These are phyloP conservation scores for Favolaschia claudopus DNA, from an alignment of 768 basidiomycete species.

Conservation along the genomic window DNA sequence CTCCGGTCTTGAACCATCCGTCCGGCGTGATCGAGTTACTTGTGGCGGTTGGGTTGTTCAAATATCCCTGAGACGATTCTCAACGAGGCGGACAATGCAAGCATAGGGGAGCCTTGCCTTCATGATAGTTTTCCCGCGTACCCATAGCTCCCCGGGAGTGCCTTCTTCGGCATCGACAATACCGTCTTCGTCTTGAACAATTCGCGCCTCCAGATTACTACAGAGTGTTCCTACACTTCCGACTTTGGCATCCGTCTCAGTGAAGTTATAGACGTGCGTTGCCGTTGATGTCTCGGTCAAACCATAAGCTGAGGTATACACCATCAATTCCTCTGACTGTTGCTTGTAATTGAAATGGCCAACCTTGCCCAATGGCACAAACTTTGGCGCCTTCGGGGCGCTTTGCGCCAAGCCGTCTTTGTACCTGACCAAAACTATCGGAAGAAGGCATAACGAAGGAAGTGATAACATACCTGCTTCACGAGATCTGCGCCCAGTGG, in stretches of 20 bases:
- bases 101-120: slow-evolving; percentile 44
- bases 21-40: slow-evolving; percentile 59
- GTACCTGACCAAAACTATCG: slow-evolving; percentile 31
- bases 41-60: slow-evolving; percentile 66
- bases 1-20: slow-evolving; percentile 79
- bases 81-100: background rate
- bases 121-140: slow-evolving; percentile 72
- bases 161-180: slow-evolving; percentile 47
- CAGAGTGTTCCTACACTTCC: slow-evolving; percentile 65
- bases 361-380: slow-evolving; percentile 32
- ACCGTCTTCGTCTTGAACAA: slow-evolving; percentile 59
- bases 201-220: slow-evolving; percentile 65
- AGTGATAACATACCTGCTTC: background rate
- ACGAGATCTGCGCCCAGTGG: background rate
- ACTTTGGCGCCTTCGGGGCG: slow-evolving; percentile 1
- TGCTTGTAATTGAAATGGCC: background rate
- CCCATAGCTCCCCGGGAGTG: slow-evolving; percentile 71
- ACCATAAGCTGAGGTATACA: slow-evolving; percentile 51
- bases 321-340: too few relatives aligned
- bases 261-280: slow-evolving; percentile 48
- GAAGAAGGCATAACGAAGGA: background rate
- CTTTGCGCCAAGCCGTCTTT: background rate
- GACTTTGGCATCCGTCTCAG: slow-evolving; percentile 45
- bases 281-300: slow-evolving; percentile 72
- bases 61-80: slow-evolving; percentile 58